phyloP scores from a whole-genome alignment of 306 rosid species.

The Prunus davidiana region DNA sequence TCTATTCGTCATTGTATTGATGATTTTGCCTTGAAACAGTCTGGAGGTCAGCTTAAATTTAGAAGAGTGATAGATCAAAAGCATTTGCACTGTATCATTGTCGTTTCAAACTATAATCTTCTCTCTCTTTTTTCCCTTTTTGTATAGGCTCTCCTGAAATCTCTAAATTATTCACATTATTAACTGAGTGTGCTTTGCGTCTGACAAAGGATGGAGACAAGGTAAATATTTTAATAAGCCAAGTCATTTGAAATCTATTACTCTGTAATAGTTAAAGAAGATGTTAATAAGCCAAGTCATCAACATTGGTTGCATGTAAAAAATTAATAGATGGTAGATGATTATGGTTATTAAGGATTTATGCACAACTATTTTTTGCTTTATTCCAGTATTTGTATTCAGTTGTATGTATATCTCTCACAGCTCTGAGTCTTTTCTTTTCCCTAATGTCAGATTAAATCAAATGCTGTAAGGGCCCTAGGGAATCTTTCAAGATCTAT shows the following conservation, averaged over 20 bases:
- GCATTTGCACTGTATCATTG: background rate
- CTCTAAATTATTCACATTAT: conserved; percentile 43
- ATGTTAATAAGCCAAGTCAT: background rate
- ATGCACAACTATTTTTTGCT: background rate
- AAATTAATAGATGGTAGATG: background rate
- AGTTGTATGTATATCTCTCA: background rate
- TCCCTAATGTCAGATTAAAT: conserved; percentile 59
- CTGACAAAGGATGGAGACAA: conserved; percentile 89
- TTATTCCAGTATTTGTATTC: background rate
- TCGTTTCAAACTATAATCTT: background rate
- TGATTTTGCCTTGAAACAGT: conserved; percentile 33
- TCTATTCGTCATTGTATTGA: conserved; percentile 57
- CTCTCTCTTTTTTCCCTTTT: conserved; percentile 3
- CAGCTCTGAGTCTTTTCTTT: background rate
- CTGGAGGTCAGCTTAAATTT: conserved; percentile 48
- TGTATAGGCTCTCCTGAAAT: conserved; percentile 41
- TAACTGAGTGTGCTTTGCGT: conserved; percentile 71
- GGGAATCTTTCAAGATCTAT: conserved; percentile 89
- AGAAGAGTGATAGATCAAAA: conserved; percentile 12
- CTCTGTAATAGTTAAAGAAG: background rate
- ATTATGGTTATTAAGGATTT: background rate
- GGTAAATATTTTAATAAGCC: conserved; percentile 36
- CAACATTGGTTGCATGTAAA: background rate
- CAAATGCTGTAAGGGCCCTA: conserved; percentile 98
- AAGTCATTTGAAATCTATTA: background rate